Evolutionary conservation across 1,284 basidiomycete species (phyloP).

Genomic region (Papiliotrema fonsecae): DNA sequence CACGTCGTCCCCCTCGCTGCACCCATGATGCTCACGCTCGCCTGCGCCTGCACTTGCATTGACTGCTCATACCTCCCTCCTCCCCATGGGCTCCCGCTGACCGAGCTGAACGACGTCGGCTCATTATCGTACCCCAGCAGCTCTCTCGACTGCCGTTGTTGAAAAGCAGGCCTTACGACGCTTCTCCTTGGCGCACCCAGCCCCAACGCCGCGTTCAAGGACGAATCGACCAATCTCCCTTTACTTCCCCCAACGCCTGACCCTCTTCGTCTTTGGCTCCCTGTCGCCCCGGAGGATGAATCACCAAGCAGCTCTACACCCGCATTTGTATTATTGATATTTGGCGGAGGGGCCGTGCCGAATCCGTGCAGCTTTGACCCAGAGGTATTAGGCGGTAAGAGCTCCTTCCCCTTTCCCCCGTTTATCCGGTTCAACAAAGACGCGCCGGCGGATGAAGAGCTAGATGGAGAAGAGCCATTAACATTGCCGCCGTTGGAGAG

Average conservation of each 20-base stretch:
- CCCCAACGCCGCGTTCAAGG: slow-evolving; percentile 22
- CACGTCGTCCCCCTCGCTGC: slow-evolving; percentile 60
- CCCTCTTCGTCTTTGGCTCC: not conserved
- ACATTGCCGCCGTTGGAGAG: too few species aligned
- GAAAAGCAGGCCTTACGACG: not conserved
- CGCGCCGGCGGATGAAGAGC: slow-evolving; percentile 6
- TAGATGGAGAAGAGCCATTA: too few species aligned
- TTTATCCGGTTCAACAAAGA: slow-evolving; percentile 25
- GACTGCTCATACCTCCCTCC: not conserved
- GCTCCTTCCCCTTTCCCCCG: slow-evolving; percentile 29
- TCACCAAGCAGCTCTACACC: slow-evolving; percentile 36
- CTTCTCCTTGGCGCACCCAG: slow-evolving; percentile 4
- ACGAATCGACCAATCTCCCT: slow-evolving; percentile 10
- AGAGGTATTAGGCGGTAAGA: slow-evolving; percentile 15
- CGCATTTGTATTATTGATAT: slow-evolving; percentile 17
- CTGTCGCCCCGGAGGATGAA: too few species aligned
- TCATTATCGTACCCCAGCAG: not conserved
- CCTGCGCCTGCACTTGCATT: too few species aligned
- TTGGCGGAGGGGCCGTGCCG: slow-evolving; percentile 10
- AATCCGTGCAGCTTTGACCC: slow-evolving; percentile 22
- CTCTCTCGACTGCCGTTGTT: not conserved
- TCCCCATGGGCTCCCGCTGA: not conserved
- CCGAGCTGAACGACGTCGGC: not conserved
- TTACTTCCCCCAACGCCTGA: not conserved
- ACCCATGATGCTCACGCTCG: slow-evolving; percentile 64